A percentile compares a stretch with the other conserved stretches of the same genome.
Conservation (phyloP, 192 early-diverging fungal species). For the Coemansia pectinata region DNA sequence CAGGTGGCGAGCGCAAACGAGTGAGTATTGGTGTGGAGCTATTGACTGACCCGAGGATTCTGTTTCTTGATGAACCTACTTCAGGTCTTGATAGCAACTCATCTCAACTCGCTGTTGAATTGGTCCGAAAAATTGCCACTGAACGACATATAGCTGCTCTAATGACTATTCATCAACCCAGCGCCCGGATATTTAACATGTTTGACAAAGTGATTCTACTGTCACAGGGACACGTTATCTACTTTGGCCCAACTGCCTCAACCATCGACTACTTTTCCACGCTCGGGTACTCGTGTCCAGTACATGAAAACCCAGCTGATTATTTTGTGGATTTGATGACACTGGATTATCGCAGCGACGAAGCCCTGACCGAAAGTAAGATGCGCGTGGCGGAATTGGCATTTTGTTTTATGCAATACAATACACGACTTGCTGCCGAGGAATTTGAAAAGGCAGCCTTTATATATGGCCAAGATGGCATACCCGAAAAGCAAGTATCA, state of each 20-base stretch:
- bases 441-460: not conserved
- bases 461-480: not conserved
- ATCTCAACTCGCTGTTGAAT: conserved; percentile 63
- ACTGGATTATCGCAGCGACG: conserved; percentile 46
- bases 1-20: conserved; percentile 59
- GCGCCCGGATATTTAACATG: conserved; percentile 74
- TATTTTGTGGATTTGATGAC: conserved; percentile 67
- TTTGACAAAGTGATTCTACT: conserved; percentile 82
- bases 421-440: not conserved
- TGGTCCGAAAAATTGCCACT: conserved; percentile 59
- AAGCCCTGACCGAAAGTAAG: conserved; percentile 27
- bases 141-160: conserved; percentile 66
- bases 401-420: conserved; percentile 28
- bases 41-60: conserved; percentile 56
- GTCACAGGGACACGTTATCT: conserved; percentile 63
- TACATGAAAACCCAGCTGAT: conserved; percentile 73
- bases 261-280: conserved; percentile 52
- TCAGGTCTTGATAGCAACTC: conserved; percentile 73
- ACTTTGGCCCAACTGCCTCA: conserved; percentile 55
- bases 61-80: conserved; percentile 61
- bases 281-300: conserved; percentile 62
- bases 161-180: conserved; percentile 90
- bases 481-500: not conserved
- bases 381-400: conserved; percentile 44
- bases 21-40: conserved; percentile 53